Percentiles rank a stretch among this genome's conserved stretches.
Conservation (phyloP, 2,329 filamentous ascomycete genomes). For the Penicillium sp. region DNA sequence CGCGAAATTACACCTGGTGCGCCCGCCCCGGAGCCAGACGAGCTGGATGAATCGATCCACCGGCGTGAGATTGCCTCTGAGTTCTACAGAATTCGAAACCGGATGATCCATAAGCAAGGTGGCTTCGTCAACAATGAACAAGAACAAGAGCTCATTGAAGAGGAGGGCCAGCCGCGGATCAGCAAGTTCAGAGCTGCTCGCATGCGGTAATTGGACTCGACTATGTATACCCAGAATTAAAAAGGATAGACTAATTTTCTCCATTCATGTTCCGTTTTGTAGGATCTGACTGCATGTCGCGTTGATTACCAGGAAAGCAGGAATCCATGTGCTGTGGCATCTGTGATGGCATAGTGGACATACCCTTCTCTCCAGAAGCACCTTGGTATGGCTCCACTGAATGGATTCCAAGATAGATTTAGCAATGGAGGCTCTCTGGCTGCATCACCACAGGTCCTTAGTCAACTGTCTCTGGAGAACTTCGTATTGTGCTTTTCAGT, state of each 20-base stretch:
- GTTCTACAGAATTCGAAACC: slow-evolving; percentile 77
- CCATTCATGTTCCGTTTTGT: not conserved
- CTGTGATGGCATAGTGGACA: slow-evolving; percentile 5
- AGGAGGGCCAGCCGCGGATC: slow-evolving; percentile 37
- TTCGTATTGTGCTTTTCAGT: slow-evolving; percentile 17
- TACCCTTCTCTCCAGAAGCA: slow-evolving; percentile 4
- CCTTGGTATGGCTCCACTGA: slow-evolving; percentile 4
- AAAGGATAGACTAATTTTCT: slow-evolving; percentile 1
- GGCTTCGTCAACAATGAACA: slow-evolving; percentile 73
- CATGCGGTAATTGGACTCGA: slow-evolving; percentile 18
- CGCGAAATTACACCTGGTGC: slow-evolving; percentile 38
- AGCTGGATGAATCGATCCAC: slow-evolving; percentile 67
- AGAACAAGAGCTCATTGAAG: slow-evolving; percentile 62
- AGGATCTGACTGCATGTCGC: not conserved
- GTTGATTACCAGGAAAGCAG: not conserved
- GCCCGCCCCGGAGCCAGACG: slow-evolving; percentile 51
- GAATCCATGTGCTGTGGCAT: slow-evolving; percentile 8
- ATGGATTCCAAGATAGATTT: slow-evolving; percentile 14
- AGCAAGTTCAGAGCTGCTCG: slow-evolving; percentile 48
- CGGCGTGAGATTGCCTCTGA: slow-evolving; percentile 74
- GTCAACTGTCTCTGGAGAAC: not conserved
- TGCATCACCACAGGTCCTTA: slow-evolving; percentile 8
- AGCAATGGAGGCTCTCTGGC: slow-evolving; percentile 15
- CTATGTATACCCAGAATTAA: slow-evolving; percentile 3
- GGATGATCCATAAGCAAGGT: slow-evolving; percentile 74